Base-by-base conservation (phyloP, 306 rosid genomes). In the Hippophae tibetana region DNA sequence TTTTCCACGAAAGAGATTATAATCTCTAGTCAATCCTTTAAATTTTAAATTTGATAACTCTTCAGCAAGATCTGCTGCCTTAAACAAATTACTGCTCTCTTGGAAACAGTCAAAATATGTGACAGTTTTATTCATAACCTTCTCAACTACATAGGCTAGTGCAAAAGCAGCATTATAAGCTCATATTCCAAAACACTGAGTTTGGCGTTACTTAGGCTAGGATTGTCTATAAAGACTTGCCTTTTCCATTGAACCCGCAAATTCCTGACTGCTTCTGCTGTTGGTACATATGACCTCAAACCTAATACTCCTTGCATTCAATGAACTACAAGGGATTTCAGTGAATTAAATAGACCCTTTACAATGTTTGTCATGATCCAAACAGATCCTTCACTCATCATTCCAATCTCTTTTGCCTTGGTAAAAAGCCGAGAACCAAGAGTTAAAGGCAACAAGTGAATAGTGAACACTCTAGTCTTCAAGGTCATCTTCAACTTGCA, bases 391-490 rank as follows among this genome's bases (percentile, higher is more conserved):
- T 42, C 7, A 5, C 26, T 10, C 74, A 74, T 68, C 70, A 74
- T 74, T 6, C 57, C 62, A n/a, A 64, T 60, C 68, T 67, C 56
- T 7, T 54, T 12, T 12, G 75, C 79, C n/a, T 59, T 74, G 52
- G 56, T 12, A 0, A 74, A 69, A 27, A 69, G 55, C 9, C 31
- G 45, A 43, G 54, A 48, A 5, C 71, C 74, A 11, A 60, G 68
- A 50, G 38, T 9, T 18, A 18, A 18, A 6, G n/a, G 3, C 3
- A 42, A 2, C 72, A 74, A 44, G 14, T 74, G 79, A 9, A 74
- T 48, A 5, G 69, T 40, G 42, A 74, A 74, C 26, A 69, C 79
- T 60, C 79, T 74, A 2, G 75, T 74, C 48, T 60, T 69, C 75
- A 69, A 64, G 1, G 61, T 56, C 68, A 48, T 69, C 2, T 27